phyloP scores from a whole-genome alignment of 768 basidiomycete species.

The Cystofilobasidium bisporidii region DNA sequence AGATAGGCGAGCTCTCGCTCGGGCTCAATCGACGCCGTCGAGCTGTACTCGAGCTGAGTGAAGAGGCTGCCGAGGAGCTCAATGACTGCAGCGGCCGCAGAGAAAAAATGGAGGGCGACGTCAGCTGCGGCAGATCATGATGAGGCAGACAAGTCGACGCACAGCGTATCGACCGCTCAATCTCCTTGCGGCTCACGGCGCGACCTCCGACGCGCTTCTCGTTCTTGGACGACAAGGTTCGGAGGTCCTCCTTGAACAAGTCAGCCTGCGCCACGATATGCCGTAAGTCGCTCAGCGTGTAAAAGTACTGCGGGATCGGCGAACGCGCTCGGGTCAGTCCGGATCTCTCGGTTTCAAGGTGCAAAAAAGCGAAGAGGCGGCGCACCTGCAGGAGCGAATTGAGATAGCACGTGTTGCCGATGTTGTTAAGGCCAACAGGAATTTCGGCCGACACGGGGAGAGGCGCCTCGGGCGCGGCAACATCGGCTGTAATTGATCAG shows the following conservation, averaged over 20 bases:
- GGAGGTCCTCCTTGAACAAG: slow-evolving; percentile 59
- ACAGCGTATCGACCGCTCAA: slow-evolving; percentile 79
- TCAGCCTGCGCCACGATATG: slow-evolving; percentile 59
- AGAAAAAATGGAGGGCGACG: neutral
- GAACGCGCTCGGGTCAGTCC: neutral
- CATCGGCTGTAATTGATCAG: neutral
- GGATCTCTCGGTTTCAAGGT: no score
- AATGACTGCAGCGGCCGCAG: slow-evolving; percentile 51
- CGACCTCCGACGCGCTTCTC: slow-evolving; percentile 80
- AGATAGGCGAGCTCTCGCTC: slow-evolving; percentile 80
- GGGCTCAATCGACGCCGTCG: slow-evolving; percentile 63
- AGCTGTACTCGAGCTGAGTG: slow-evolving; percentile 59
- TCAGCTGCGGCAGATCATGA: neutral
- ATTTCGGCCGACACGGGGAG: slow-evolving; percentile 45
- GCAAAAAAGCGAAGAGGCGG: neutral
- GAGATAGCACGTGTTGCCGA: slow-evolving; percentile 74
- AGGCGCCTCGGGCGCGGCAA: slow-evolving; percentile 9
- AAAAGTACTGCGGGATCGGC: slow-evolving; percentile 62
- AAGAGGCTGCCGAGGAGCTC: slow-evolving; percentile 69
- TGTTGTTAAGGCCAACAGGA: slow-evolving; percentile 76
- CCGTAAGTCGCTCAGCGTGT: slow-evolving; percentile 84
- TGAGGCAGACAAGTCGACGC: slow-evolving; percentile 34
- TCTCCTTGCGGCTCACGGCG: slow-evolving; percentile 67
- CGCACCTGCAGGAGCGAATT: slow-evolving; percentile 66
- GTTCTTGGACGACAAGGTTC: slow-evolving; percentile 18